phyloP scores from a whole-genome alignment of 2,329 filamentous ascomycete species.

The Meredithiella fracta region DNA sequence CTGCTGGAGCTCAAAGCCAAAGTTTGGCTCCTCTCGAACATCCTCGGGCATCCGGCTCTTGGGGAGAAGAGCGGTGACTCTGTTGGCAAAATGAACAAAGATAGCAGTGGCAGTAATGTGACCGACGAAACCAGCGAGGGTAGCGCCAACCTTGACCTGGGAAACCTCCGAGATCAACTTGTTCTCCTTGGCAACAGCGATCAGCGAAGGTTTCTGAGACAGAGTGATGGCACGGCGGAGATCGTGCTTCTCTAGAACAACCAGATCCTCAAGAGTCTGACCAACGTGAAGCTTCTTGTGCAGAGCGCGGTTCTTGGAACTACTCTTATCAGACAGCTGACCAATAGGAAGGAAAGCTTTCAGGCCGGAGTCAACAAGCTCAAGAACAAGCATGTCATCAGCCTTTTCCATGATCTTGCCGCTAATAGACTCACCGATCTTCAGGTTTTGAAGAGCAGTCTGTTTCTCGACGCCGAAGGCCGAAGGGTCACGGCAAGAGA shows the following conservation, averaged over 20 bases:
- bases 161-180: conserved; percentile 56
- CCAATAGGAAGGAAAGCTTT: conserved; percentile 61
- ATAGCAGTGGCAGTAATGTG: conserved; percentile 68
- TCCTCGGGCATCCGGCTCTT: conserved; percentile 63
- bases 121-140: conserved; percentile 64
- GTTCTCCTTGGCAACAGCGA: conserved; percentile 57
- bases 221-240: conserved; percentile 59
- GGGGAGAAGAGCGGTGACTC: conserved; percentile 61
- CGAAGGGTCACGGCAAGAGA: conserved; percentile 84
- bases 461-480: conserved; percentile 62
- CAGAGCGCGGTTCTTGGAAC: conserved; percentile 58
- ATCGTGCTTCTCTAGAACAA: conserved; percentile 74
- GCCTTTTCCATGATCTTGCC: conserved; percentile 72
- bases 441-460: conserved; percentile 55
- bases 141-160: conserved; percentile 50
- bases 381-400: conserved; percentile 57
- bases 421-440: conserved; percentile 56
- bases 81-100: conserved; percentile 76
- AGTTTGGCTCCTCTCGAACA: conserved; percentile 49
- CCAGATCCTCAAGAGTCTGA: conserved; percentile 63
- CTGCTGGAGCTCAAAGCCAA: conserved; percentile 64
- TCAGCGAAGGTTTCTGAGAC: conserved; percentile 67
- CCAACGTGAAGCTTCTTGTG: conserved; percentile 72
- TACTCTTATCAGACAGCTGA: conserved; percentile 73
- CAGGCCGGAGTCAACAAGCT: conserved; percentile 55